Evolutionary conservation across 441 rosid genomes (phyloP).

Genomic region (Melastoma candidum): DNA sequence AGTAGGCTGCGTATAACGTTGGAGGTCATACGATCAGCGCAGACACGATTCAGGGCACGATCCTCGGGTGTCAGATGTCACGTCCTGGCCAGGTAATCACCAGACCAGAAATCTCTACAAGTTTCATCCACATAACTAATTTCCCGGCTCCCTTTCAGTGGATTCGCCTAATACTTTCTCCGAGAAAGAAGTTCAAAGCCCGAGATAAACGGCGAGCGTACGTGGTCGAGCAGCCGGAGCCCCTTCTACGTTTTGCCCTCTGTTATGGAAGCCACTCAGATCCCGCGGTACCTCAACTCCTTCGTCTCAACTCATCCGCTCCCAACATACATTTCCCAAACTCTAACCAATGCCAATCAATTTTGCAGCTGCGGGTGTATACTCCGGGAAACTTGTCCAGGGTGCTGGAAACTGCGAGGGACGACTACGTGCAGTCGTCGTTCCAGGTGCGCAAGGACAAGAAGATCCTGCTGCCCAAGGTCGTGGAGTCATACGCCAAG

Average conservation of each 20-base stretch:
- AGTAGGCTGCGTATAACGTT: constrained; percentile 86
- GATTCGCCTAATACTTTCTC: constrained; percentile 61
- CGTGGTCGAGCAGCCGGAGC: constrained; percentile 54
- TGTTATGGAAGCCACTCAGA: constrained; percentile 87
- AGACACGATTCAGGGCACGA: constrained; percentile 57
- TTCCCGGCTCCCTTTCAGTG: constrained; percentile 37
- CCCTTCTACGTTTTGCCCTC: constrained; percentile 75
- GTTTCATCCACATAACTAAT: too few relatives aligned
- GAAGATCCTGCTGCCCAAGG: constrained; percentile 68
- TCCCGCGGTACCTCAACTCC: constrained; percentile 53
- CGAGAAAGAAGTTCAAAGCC: constrained; percentile 56
- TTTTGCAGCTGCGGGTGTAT: constrained; percentile 72
- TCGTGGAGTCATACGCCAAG: constrained; percentile 64
- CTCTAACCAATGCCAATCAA: too few relatives aligned
- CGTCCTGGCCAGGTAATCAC: constrained; percentile 79
- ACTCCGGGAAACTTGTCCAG: constrained; percentile 55
- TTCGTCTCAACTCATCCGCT: too few relatives aligned
- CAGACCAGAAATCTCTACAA: constrained; percentile 5
- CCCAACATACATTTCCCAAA: too few relatives aligned
- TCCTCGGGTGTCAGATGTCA: constrained; percentile 74
- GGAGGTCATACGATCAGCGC: constrained; percentile 87
- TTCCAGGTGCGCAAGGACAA: constrained; percentile 54
- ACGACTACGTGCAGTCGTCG: constrained; percentile 66
- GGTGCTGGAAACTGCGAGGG: constrained; percentile 78
- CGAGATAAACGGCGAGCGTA: constrained; percentile 63